Evolutionary conservation across 257 asterid genomes (phyloP), one percentile per base, ranked within the genome.

Genomic region (Salvia miltiorrhiza): DNA sequence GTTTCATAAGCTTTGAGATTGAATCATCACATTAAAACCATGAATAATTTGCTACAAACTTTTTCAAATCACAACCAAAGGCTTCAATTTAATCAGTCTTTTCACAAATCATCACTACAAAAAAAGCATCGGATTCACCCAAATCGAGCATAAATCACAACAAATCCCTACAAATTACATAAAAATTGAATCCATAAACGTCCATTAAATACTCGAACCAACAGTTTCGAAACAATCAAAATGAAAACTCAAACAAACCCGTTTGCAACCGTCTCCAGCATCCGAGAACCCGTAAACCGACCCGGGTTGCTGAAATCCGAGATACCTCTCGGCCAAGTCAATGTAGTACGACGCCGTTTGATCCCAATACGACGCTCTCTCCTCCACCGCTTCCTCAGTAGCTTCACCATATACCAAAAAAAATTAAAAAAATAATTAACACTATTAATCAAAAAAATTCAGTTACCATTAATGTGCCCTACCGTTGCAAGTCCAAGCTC

Each of bases 281-380:
- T 88, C 99, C 17, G 93, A 76, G 67, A 88, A 87, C 47, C 86
- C 90, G 73, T 93, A 93, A 71, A 79, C 82, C 32, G 97, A 90
- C n/a, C 93, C 91, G 13, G 93, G 84, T 64, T 90, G 99, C 55
- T 90, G 96, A 81, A 87, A 81, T 44, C 93, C 96, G 57, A 93
- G 81, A 66, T 90, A 86, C 41, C 78, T 87, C 86, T 88, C 96
- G 52, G 86, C 92, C 77, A 88, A 78, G 54, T 87, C 88, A 40
- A 88, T 66, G 78, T 93, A 90, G 64, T 90, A 93, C 67, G 83
- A 60, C 73, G 78, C 89, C 73, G 87, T 84, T 74, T 84, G 95
- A 71, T 93, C 97, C 99, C 99, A 93, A n/a, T 80, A 80, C 9
- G 88, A 81, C 19, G 99, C 96, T 68, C 99, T 85, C 79, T 90